Evolutionary conservation across 2,329 filamentous ascomycete species (phyloP), one percentile per base, ranked within the genome.

Genomic region (Thermoascus crustaceus): DNA sequence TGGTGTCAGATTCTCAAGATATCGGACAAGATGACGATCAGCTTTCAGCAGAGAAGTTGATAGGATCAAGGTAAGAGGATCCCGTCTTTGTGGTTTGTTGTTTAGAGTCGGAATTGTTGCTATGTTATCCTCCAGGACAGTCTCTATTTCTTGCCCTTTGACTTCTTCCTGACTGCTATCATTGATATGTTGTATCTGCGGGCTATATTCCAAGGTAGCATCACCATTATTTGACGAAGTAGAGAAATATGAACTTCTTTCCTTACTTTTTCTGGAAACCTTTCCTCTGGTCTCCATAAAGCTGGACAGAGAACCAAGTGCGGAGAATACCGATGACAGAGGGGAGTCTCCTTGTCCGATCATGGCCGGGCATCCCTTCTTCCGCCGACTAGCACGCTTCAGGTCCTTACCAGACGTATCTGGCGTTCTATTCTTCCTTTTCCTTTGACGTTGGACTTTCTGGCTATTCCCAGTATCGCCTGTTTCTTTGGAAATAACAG

Each of bases 241-340:
- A 11, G 20, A 10, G 20, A 55, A 60, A 25, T 56, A 54, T 7
- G 45, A 39, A 37, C 48, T 55, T 16, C 45, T 49, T 10, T 40
- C 43, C 4, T 49, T 29, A 30, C 50, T 54, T 30, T 43, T 40
- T 31, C 45, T 60, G 2, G 39, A 38, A 5, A 20, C 30, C 20
- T 43, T 45, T 16, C 68, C 64, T 35, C 67, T 64, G 5, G 69
- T 53, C 32, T 67, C 58, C 60, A 76, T 70, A 43, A 73, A 77
- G 18, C 63, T 67, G 4, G 66, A 58, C 19, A 76, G 47, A 3
- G 68, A 66, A 6, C 54, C 55, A 1, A 42, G 64, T 66, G 45
- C 68, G 66, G 21, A 32, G 14, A 43, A 29, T 6, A 17, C 11
- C 9, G 25, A 29, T 6, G 9, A 25, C 20, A 34, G 20, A 10